Evolutionary conservation across 805 yeast genomes (phyloP), one percentile per base, ranked within the genome.

Genomic region (Pichia manshurica): DNA sequence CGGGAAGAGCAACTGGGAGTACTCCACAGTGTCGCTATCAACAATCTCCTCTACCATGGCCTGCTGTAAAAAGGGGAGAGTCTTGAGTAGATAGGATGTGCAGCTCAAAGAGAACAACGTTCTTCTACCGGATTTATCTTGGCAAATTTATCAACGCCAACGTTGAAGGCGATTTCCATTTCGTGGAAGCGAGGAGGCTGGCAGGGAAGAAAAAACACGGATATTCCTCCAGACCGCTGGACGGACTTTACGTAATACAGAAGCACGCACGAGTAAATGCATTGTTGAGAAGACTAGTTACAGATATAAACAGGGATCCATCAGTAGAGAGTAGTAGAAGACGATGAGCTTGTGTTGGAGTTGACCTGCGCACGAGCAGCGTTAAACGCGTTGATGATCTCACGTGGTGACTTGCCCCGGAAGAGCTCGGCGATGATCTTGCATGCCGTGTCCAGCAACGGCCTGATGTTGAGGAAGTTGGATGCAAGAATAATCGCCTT

Each of bases 381-480:
- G 22, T 41, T 41, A 66, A 83, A 83, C 2, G 85, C 81, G 60
- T 80, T 76, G 64, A 87, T 74, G 51, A 83, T 79, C 59, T 82
- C 88, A 59, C 79, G 86, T 9, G 88, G 87, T 0, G 84, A 72
- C 60, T 82, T 79, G 12, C 85, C 84, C 61, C 83, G 74, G 53
- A 82, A 82, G 84, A 81, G 78, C 58, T 82, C 87, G n/a, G 88
- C 87, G 42, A 82, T 85, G 40, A 78, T 77, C 61, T 81, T 82
- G 57, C 88, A 82, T 3, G 86, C 84, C 3, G 86, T 78, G 56
- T 81, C 84, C 56, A 82, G 68, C 53, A 83, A 68, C 2, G 87
- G 88, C 51, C 79, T 74, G 54, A 83, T 83, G 60, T 83, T 81
- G 57, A 83, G 66, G 62, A 79, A 83, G 62, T 83, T 83, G n/a